phyloP scores from a whole-genome alignment of 345 rosid genomes.

The Brassica carinata region DNA sequence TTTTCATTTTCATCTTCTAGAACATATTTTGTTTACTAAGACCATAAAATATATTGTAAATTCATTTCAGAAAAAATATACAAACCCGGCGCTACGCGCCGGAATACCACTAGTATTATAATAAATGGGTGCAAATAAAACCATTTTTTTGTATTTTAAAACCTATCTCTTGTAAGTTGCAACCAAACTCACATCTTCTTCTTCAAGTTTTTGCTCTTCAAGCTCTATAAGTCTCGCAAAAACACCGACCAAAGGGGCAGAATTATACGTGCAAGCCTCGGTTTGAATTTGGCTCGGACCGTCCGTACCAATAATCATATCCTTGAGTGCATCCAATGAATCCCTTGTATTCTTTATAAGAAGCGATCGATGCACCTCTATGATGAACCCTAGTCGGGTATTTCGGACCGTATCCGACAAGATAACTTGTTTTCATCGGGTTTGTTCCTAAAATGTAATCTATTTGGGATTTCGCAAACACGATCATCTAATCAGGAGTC shows the following conservation, averaged over 20 bases:
- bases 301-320: conserved; percentile 55
- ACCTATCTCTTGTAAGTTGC: conserved; percentile 52
- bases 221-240: conserved; percentile 64
- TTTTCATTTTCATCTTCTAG: too few species aligned
- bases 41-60: too few species aligned
- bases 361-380: conserved; percentile 81
- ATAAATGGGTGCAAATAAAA: conserved; percentile 21
- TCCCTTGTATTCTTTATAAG: conserved; percentile 69
- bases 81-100: too few species aligned
- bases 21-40: too few species aligned
- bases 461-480: conserved; percentile 70
- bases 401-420: conserved; percentile 74
- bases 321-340: conserved; percentile 98
- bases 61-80: too few species aligned
- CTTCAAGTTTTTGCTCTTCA: conserved; percentile 43
- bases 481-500: conserved; percentile 50
- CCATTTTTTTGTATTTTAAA: neutral
- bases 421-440: conserved; percentile 82
- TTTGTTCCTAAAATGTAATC: conserved; percentile 85
- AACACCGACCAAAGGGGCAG: conserved; percentile 68
- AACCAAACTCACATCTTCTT: conserved; percentile 43
- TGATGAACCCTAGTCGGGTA: conserved; percentile 87
- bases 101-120: too few species aligned
- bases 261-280: conserved; percentile 60
- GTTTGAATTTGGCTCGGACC: conserved; percentile 51